Conservation (phyloP, 768 basidiomycete genomes). For the Mrakia frigida region DNA sequence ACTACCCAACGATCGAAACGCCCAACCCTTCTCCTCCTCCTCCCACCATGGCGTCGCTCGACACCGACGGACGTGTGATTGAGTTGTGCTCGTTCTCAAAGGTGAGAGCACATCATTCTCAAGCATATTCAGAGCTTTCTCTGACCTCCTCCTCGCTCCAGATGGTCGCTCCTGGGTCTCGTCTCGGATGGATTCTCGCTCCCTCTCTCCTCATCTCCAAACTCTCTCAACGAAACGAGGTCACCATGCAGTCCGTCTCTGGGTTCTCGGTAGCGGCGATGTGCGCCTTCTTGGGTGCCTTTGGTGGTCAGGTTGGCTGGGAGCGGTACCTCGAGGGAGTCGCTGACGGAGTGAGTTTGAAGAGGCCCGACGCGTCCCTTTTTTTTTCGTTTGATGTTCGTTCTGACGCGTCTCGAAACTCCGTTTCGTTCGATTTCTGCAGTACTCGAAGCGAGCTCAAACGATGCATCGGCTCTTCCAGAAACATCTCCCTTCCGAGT, state of each 20-base stretch:
- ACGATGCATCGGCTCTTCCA: conserved; percentile 21
- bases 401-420: not conserved
- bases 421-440: not conserved
- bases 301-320: conserved; percentile 26
- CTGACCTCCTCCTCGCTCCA: not conserved
- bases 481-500: conserved; percentile 28
- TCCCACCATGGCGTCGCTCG: conserved; percentile 24
- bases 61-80: conserved; percentile 27
- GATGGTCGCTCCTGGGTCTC: conserved; percentile 28
- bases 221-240: conserved; percentile 17
- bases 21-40: not conserved
- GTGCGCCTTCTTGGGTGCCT: conserved; percentile 27
- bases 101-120: not conserved
- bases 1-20: not conserved
- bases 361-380: not conserved
- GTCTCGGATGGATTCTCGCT: conserved; percentile 24
- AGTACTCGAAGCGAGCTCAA: conserved; percentile 30
- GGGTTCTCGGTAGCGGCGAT: conserved; percentile 32
- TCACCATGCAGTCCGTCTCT: conserved; percentile 28
- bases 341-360: conserved; percentile 2
- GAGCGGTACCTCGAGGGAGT: conserved; percentile 20
- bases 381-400: not conserved
- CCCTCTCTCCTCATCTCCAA: conserved; percentile 19
- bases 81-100: conserved; percentile 25
- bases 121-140: not conserved